Percentiles rank a stretch among this genome's conserved stretches.
Evolutionary conservation across 2,329 filamentous ascomycete genomes (phyloP).

Genomic region (Monilinia vaccinii-corymbosi): DNA sequence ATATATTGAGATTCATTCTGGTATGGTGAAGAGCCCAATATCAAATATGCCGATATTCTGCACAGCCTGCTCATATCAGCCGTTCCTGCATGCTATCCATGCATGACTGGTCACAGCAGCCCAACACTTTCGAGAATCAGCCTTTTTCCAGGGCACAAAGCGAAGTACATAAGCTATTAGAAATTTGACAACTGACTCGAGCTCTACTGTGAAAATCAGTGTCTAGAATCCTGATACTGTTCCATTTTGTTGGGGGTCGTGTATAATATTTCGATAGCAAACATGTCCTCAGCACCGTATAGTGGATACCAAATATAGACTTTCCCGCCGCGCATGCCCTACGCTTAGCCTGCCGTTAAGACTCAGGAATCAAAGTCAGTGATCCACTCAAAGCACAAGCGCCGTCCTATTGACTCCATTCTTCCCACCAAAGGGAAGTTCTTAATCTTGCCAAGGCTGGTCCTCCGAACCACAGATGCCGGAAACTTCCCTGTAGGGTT

Average conservation of each 20-base stretch:
- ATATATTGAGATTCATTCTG: neutral
- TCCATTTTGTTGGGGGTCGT: neutral
- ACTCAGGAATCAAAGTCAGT: neutral
- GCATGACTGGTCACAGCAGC: neutral
- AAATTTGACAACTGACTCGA: neutral
- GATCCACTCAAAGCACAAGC: constrained; percentile 9
- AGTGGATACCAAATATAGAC: neutral
- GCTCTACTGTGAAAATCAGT: neutral
- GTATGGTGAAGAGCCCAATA: neutral
- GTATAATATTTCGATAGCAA: neutral
- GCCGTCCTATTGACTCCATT: neutral
- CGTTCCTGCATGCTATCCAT: neutral
- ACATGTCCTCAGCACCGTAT: neutral
- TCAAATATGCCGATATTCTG: neutral
- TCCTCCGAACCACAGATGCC: neutral
- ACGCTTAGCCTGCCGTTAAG: neutral
- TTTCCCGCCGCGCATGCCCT: neutral
- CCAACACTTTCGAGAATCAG: neutral
- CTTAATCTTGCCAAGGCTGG: neutral
- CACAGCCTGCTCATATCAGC: neutral
- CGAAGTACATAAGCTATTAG: neutral
- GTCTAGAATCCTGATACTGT: neutral
- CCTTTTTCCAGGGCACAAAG: neutral
- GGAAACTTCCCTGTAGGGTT: neutral
- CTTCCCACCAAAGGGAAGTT: constrained; percentile 1